Conservation (phyloP, 148 eudicot species). For the Tetragonia tetragonoides region DNA sequence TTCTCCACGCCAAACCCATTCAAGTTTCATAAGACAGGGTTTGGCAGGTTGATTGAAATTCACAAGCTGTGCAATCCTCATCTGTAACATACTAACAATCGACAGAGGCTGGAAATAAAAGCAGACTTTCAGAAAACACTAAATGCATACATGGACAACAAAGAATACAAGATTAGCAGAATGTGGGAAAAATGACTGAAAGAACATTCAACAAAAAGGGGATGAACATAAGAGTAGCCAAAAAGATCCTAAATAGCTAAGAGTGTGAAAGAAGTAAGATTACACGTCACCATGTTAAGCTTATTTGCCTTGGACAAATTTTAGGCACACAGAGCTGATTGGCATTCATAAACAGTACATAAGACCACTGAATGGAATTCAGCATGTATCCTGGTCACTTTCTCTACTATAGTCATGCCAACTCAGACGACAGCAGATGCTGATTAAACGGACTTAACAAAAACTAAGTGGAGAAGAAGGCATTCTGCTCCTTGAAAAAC, state of each 20-base stretch:
- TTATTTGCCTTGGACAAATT: not conserved
- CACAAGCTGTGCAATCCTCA: constrained; percentile 97
- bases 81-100: constrained; percentile 92
- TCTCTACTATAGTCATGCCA: no score
- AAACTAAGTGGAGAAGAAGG: not conserved
- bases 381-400: not conserved
- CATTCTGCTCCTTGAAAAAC: no score
- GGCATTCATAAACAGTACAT: no score
- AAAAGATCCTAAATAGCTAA: not conserved
- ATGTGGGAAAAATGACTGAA: not conserved
- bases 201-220: not conserved
- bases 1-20: constrained; percentile 99
- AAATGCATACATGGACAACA: not conserved
- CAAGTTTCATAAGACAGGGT: constrained; percentile 93
- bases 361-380: not conserved
- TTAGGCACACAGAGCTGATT: no score
- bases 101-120: constrained; percentile 75
- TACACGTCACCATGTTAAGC: not conserved
- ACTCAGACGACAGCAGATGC: no score
- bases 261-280: no score
- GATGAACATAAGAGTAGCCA: not conserved
- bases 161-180: not conserved
- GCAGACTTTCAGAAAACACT: constrained; percentile 22
- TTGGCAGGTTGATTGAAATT: constrained; percentile 90
- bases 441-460: no score